Evolutionary conservation across 805 yeast genomes (phyloP).

Genomic region (Yarrowia sp.): DNA sequence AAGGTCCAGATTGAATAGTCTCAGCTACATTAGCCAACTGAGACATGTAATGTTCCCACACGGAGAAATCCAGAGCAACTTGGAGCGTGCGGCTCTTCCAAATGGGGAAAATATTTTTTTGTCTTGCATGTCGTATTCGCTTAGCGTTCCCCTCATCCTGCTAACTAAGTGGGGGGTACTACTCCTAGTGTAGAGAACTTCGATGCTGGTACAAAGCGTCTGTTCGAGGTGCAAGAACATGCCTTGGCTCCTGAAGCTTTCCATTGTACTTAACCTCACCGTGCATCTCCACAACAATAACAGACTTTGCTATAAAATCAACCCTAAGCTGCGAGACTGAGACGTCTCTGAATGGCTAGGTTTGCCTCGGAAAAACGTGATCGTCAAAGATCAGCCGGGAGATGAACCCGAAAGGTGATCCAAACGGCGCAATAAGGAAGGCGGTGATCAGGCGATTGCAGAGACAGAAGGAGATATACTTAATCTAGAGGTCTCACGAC

Average conservation of each 20-base stretch:
- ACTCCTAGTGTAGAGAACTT: not conserved
- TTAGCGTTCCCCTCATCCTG: not conserved
- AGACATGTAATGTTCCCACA: not conserved
- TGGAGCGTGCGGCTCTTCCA: not conserved
- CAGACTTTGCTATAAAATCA: not conserved
- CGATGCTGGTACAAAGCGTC: not conserved
- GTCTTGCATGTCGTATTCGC: slow-evolving; percentile 7
- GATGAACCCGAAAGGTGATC: slow-evolving; percentile 2
- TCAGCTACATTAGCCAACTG: not conserved
- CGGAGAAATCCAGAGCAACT: not conserved
- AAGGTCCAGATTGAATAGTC: slow-evolving; percentile 5
- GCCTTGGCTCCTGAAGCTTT: not conserved
- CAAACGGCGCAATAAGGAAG: not conserved
- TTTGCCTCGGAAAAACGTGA: slow-evolving; percentile 17
- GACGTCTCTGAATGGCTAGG: not conserved
- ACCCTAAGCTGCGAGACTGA: not conserved
- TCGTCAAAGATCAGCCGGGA: slow-evolving; percentile 27
- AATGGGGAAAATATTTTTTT: not conserved
- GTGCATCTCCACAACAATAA: not conserved
- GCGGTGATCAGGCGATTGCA: too few relatives aligned
- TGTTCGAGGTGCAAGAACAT: not conserved
- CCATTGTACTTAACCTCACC: not conserved
- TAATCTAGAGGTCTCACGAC: too few relatives aligned
- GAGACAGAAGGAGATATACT: too few relatives aligned
- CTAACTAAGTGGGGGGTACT: too few relatives aligned